A percentile compares a stretch with the other conserved stretches of the same genome.
These are phyloP conservation scores for Candida qinlingensis DNA, from an alignment of 805 yeast genomes.

Conservation along the genomic window DNA sequence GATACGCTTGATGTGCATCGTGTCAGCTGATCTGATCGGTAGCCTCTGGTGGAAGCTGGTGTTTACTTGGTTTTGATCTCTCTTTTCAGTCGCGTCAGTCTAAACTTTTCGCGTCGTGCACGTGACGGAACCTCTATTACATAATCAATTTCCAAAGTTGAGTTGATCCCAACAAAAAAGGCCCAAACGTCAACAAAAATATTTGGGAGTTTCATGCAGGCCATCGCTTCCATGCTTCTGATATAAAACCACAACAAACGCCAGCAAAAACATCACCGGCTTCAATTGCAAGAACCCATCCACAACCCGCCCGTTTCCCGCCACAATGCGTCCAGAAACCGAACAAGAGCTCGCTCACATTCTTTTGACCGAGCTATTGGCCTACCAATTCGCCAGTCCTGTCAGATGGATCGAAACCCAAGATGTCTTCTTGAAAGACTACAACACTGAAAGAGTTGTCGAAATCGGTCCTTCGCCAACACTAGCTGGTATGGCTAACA, in stretches of 20 bases:
- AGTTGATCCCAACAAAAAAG: constrained; percentile 7
- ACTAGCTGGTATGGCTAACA: constrained; percentile 95
- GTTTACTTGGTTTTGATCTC: too few relatives aligned
- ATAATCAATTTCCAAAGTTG: too few relatives aligned
- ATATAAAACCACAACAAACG: too few relatives aligned
- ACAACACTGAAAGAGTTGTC: constrained; percentile 94
- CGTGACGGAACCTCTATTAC: background rate
- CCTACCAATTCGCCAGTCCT: constrained; percentile 98
- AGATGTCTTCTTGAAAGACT: constrained; percentile 91
- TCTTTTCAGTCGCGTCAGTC: background rate
- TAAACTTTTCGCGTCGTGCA: constrained; percentile 10
- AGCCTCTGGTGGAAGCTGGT: too few relatives aligned
- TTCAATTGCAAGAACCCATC: too few relatives aligned
- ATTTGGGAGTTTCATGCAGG: too few relatives aligned
- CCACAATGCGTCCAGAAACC: constrained; percentile 69
- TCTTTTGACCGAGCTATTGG: constrained; percentile 89
- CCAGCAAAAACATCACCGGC: background rate
- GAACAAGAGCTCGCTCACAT: constrained; percentile 97
- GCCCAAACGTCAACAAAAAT: constrained; percentile 9
- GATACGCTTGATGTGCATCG: constrained; percentile 45
- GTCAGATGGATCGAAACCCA: constrained; percentile 99
- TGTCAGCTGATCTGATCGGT: too few relatives aligned
- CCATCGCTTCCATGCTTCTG: too few relatives aligned
- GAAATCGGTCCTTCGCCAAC: constrained; percentile 99
- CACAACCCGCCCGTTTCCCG: background rate